Base-by-base conservation (phyloP, 208 protist genomes). In the Leishmania arabica region DNA sequence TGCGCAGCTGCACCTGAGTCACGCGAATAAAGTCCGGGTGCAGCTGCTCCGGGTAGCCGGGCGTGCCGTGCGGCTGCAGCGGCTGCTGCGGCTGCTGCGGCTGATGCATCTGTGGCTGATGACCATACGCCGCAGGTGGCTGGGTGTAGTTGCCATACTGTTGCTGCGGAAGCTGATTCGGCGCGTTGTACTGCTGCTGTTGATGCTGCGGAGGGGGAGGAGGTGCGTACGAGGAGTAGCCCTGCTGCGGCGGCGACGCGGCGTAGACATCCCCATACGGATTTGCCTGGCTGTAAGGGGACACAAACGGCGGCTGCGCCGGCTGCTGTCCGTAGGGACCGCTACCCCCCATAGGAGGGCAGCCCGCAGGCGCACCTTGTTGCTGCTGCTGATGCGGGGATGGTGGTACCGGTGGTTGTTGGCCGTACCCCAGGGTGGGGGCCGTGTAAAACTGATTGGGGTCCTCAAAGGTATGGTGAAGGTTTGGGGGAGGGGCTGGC, bases 401-500 rank as follows among this genome's bases (percentile, higher is more conserved):
- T 24, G 45, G 77, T 42, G 11, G 75, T 47, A 60, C 78, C 45
- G 75, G 79, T 34, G 75, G 68, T 71, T 40, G 74, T 47, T 81
- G 74, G 47, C 6, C 31, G 68, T 71, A 58, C 24, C 70, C 79
- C 31, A 2, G 58, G 58, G 56, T 34, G 49, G 79, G 68, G 21
- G 56, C 72, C 9, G 37, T 40, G 82, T 87, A 82, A 27, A 80
- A 19, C n/a, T 70, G 54, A 6, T 84, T 83, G 15, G 85, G 82
- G 82, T 95, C 89, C 47, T 93, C 89, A 75, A 94, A 93, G 75
- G 81, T 66, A 75, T 93, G 85, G 70, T 86, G 83, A 4, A 93
- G 79, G 53, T 74, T 84, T 17, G 85, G 88, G 24, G 77, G n/a
- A 13, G 86, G 74, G 45, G 49, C 65, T 0, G 51, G 5, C 56